A percentile compares a stretch with the other conserved stretches of the same genome.
phyloP scores from a whole-genome alignment of 139 green algal species.

The Ostreobium quekettii region DNA sequence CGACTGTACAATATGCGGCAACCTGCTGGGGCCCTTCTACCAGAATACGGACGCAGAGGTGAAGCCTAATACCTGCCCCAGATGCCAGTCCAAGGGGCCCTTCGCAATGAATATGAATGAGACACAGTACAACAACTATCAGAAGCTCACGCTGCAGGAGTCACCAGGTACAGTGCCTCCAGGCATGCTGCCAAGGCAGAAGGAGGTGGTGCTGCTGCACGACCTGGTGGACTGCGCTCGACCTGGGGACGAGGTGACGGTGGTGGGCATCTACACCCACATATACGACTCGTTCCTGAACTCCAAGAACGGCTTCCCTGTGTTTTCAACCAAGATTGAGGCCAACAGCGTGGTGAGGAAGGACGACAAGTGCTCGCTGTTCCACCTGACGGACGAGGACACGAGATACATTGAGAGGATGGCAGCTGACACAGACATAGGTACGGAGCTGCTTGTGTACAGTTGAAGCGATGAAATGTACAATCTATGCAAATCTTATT shows the following conservation, averaged over 20 bases:
- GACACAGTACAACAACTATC: constrained; percentile 97
- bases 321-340: constrained; percentile 91
- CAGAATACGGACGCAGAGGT: constrained; percentile 59
- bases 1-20: constrained; percentile 82
- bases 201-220: constrained; percentile 92
- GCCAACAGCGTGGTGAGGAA: constrained; percentile 83
- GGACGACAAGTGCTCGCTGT: constrained; percentile 62
- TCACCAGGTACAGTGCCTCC: constrained; percentile 78
- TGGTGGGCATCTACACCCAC: constrained; percentile 91
- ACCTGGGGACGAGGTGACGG: constrained; percentile 90
- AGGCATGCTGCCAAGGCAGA: constrained; percentile 88
- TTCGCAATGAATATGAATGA: constrained; percentile 79
- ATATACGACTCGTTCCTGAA: constrained; percentile 84
- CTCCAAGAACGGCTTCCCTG: constrained; percentile 85
- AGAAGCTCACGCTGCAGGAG: constrained; percentile 98
- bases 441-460: not conserved
- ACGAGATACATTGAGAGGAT: constrained; percentile 67
- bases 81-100: constrained; percentile 81
- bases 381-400: constrained; percentile 88
- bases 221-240: constrained; percentile 92
- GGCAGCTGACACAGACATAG: constrained; percentile 47
- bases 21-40: constrained; percentile 82
- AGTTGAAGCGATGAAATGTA: no score
- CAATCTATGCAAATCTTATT: no score
- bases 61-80: constrained; percentile 67